These are phyloP conservation scores for Diaporthe longicolla DNA, from an alignment of 2,329 filamentous ascomycete genomes.

Conservation along the genomic window DNA sequence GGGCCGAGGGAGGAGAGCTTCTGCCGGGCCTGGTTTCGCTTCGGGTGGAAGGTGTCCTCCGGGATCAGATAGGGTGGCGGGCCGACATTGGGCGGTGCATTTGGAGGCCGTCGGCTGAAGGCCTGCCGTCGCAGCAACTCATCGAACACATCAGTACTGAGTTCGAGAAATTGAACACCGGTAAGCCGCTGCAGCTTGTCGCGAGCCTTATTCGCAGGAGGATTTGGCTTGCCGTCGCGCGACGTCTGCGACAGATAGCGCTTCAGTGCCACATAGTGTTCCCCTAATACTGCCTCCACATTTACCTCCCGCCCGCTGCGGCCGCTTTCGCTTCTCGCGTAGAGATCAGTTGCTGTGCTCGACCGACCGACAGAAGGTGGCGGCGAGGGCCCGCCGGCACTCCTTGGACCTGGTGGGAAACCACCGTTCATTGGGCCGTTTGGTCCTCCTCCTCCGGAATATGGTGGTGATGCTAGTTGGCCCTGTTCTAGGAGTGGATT, in stretches of 20 bases:
- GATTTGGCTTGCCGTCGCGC: constrained; percentile 81
- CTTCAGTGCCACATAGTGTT: constrained; percentile 87
- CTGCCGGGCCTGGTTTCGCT: constrained; percentile 97
- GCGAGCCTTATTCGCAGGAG: constrained; percentile 87
- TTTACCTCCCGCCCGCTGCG: constrained; percentile 73
- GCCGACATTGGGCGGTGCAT: constrained; percentile 62
- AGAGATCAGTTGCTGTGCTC: constrained; percentile 82
- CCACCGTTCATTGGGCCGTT: constrained; percentile 72
- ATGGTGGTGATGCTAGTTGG: constrained; percentile 77
- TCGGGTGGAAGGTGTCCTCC: constrained; percentile 93
- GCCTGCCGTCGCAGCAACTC: constrained; percentile 91
- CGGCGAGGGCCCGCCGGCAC: constrained; percentile 79
- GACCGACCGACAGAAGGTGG: constrained; percentile 90
- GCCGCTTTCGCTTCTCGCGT: constrained; percentile 76
- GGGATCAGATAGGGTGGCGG: constrained; percentile 84
- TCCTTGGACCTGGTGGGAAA: constrained; percentile 69
- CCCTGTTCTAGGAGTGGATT: constrained; percentile 56
- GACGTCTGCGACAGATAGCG: constrained; percentile 79
- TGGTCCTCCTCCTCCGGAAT: constrained; percentile 75
- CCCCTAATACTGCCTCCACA: constrained; percentile 74
- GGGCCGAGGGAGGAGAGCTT: constrained; percentile 91
- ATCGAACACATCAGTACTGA: constrained; percentile 98
- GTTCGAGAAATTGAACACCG: constrained; percentile 93
- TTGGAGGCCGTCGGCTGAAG: constrained; percentile 67
- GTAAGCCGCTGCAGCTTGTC: constrained; percentile 95